Conservation (phyloP, 768 basidiomycete species). For the Mycena latifolia region DNA sequence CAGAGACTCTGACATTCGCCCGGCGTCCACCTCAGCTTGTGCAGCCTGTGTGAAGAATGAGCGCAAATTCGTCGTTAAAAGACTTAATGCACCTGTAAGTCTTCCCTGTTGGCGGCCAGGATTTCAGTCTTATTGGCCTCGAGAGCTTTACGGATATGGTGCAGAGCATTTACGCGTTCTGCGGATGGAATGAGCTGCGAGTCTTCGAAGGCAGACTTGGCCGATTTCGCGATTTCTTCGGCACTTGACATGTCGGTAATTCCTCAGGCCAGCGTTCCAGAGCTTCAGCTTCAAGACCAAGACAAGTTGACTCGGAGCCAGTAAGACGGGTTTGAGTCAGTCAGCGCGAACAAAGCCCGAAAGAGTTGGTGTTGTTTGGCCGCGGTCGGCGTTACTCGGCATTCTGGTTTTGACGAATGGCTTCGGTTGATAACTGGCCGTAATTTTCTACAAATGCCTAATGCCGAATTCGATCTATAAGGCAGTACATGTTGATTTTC, state of each 20-base stretch:
- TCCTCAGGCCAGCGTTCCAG: too few species aligned
- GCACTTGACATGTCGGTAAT: conserved; percentile 42
- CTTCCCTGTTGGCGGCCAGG: conserved; percentile 82
- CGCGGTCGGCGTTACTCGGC: too few species aligned
- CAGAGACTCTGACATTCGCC: conserved; percentile 85
- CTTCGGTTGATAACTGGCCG: too few species aligned
- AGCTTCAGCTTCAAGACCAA: too few species aligned
- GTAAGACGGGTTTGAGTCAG: too few species aligned
- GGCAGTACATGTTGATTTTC: too few species aligned
- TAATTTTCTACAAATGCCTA: too few species aligned
- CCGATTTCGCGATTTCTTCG: conserved; percentile 79
- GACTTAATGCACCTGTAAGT: conserved; percentile 71
- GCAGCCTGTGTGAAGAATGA: conserved; percentile 69
- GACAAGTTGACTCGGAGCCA: too few species aligned
- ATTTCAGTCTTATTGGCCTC: conserved; percentile 75
- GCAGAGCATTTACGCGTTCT: conserved; percentile 80
- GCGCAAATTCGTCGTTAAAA: not conserved
- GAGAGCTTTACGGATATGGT: conserved; percentile 77
- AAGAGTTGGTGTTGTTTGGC: too few species aligned
- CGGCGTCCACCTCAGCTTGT: conserved; percentile 80
- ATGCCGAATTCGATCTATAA: too few species aligned
- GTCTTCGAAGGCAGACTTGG: conserved; percentile 86
- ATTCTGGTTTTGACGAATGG: too few species aligned
- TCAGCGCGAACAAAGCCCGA: too few species aligned
- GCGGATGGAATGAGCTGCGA: conserved; percentile 83